Evolutionary conservation across 441 rosid genomes (phyloP).

Genomic region (Biscutella laevigata): DNA sequence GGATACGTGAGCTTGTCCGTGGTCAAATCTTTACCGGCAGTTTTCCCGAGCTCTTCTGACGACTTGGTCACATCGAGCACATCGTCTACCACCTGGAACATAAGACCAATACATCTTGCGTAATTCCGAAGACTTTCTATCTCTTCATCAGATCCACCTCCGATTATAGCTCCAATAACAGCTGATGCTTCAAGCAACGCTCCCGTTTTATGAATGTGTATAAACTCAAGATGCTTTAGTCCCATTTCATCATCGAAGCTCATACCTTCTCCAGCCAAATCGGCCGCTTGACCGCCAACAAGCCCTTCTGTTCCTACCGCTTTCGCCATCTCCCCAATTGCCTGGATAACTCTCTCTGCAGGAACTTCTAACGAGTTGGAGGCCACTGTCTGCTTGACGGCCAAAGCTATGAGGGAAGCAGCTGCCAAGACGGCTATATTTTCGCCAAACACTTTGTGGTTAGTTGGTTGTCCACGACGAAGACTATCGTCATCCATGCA

Average conservation of each 20-base stretch:
- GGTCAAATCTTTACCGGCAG: conserved; percentile 32
- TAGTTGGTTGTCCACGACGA: conserved; percentile 38
- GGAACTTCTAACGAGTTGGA: background rate
- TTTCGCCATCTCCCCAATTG: conserved; percentile 25
- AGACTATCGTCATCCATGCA: conserved; percentile 40
- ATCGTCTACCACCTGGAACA: conserved; percentile 47
- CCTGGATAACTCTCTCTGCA: conserved; percentile 14
- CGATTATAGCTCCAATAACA: conserved; percentile 32
- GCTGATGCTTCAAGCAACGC: conserved; percentile 33
- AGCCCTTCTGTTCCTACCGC: conserved; percentile 35
- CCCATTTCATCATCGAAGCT: background rate
- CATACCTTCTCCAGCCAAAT: conserved; percentile 31
- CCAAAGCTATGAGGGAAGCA: conserved; percentile 32
- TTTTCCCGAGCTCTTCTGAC: conserved; percentile 33
- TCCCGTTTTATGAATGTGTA: conserved; percentile 40
- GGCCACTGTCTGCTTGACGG: conserved; percentile 5
- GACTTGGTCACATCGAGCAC: conserved; percentile 39
- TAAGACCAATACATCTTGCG: conserved; percentile 33
- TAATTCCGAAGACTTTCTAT: conserved; percentile 32
- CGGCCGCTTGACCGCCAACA: conserved; percentile 35
- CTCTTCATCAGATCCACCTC: conserved; percentile 32
- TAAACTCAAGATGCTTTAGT: conserved; percentile 29
- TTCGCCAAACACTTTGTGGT: conserved; percentile 38
- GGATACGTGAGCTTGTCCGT: conserved; percentile 31
- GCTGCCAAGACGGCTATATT: conserved; percentile 24